Base-by-base conservation (phyloP, 768 basidiomycete genomes). In the Chalciporus piperatus region DNA sequence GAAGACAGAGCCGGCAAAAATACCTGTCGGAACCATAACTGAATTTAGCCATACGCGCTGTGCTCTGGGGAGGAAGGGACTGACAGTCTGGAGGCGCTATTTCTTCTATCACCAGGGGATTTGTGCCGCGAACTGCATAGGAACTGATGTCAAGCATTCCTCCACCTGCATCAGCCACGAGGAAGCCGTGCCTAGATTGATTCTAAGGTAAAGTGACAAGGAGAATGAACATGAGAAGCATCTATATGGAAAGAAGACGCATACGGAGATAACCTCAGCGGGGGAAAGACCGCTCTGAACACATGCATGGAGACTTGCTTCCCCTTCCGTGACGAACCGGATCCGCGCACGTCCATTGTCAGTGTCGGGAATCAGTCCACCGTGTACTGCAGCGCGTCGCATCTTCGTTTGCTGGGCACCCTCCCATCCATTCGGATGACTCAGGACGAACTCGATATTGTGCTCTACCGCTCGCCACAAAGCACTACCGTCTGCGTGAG, bases 361-460 rank as follows among this genome's bases (percentile, higher is more conserved):
- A 1, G 83, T 85, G 65, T 89, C 85, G 2, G 88, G 81, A n/a
- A 91, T 83, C 35, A 91, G 65, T n/a, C 79, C 79, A 3, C 85
- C 88, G 56, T 82, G 78, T 7, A 86, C 78, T 1, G 88, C 88
- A 0, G 82, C 83, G 51, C 85, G 76, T 51, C 88, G 78, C 84
- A 91, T 88, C 67, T 82, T 84, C 28, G 84, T 82, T 59, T 89
- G 87, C 9, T 87, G 80, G 17, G 79, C 85, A 17, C 80, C 80
- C 60, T 90, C 88, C 88, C 88, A 91, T 6, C 88, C 88, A 57
- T 89, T 91, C 13, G 88, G 88, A 65, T 90, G 88, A 35, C 84
- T 84, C 33, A 89, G 71, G 4, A 91, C 86, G 54, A 90, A 81
- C 60, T 90, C 84, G 41, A 87, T 77, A 60, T 84, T 76, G 41